A percentile compares a stretch with the other conserved stretches of the same genome.
These are phyloP conservation scores for Clavispora fructus DNA, from an alignment of 805 yeast genomes.

Conservation along the genomic window DNA sequence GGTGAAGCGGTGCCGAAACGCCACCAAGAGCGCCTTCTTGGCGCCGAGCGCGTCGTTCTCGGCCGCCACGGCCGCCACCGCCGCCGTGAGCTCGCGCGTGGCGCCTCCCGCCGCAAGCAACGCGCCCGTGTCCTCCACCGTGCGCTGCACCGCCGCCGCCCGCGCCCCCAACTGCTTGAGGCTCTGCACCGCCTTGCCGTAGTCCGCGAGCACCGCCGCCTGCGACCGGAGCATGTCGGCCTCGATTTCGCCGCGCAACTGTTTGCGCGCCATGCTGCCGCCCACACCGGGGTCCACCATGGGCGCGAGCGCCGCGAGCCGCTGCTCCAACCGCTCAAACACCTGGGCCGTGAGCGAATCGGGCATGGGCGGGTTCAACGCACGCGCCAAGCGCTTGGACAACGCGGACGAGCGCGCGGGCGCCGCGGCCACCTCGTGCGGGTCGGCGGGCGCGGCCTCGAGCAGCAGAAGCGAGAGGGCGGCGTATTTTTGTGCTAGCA, in stretches of 20 bases:
- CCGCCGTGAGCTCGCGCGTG: constrained; percentile 18
- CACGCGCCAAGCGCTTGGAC: constrained; percentile 44
- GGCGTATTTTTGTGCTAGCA: constrained; percentile 46
- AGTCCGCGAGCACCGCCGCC: constrained; percentile 28
- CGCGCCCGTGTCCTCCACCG: constrained; percentile 32
- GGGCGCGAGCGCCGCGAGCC: constrained; percentile 26
- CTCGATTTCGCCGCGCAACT: constrained; percentile 57
- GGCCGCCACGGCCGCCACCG: constrained; percentile 22
- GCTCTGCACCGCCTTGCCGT: constrained; percentile 24
- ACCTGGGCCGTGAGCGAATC: constrained; percentile 31
- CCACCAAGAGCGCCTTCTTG: constrained; percentile 47
- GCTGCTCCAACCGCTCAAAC: constrained; percentile 24
- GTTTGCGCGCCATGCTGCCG: constrained; percentile 59
- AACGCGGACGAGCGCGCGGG: constrained; percentile 16
- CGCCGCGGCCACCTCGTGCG: background rate
- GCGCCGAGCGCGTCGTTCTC: constrained; percentile 33
- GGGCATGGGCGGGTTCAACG: constrained; percentile 39
- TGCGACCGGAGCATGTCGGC: constrained; percentile 55
- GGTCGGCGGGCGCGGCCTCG: background rate
- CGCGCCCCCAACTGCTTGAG: constrained; percentile 15
- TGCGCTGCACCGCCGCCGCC: constrained; percentile 6
- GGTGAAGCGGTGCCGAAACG: constrained; percentile 59
- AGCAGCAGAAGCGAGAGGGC: constrained; percentile 38
- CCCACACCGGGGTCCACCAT: constrained; percentile 44
- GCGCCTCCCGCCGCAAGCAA: constrained; percentile 23